Conservation (phyloP, 73 alveolate species). For the Paramecium sexaurelia region DNA sequence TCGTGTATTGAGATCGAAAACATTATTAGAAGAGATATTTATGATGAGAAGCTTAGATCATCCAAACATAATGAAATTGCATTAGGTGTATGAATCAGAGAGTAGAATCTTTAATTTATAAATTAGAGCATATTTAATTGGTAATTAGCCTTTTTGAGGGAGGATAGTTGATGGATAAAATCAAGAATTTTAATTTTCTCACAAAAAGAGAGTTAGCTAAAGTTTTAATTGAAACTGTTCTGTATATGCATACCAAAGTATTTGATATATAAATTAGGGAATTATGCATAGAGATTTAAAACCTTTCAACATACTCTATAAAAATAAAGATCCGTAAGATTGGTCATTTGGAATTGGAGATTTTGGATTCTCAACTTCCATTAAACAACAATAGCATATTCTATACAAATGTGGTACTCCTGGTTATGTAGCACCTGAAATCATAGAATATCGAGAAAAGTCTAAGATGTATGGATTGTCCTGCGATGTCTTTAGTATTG, state of each 20-base stretch:
- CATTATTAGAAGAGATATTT: slow-evolving; percentile 87
- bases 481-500: slow-evolving; percentile 43
- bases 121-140: slow-evolving; percentile 53
- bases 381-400: not conserved
- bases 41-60: slow-evolving; percentile 90
- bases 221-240: not conserved
- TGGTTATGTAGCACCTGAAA: slow-evolving; percentile 58
- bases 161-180: slow-evolving; percentile 1
- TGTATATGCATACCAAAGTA: slow-evolving; percentile 19
- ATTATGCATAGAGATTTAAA: slow-evolving; percentile 54
- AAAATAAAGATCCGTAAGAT: not conserved
- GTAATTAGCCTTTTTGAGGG: not conserved
- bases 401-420: slow-evolving; percentile 56
- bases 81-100: slow-evolving; percentile 81
- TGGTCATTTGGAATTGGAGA: slow-evolving; percentile 25
- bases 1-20: not conserved
- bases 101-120: slow-evolving; percentile 69
- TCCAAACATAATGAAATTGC: slow-evolving; percentile 83
- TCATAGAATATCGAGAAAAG: not conserved
- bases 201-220: not conserved
- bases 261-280: not conserved
- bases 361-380: slow-evolving; percentile 39
- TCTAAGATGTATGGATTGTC: not conserved
- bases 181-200: not conserved
- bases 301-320: slow-evolving; percentile 1